Evolutionary conservation across 148 eudicot genomes (phyloP).

Genomic region (Rhododendron williamsianum): DNA sequence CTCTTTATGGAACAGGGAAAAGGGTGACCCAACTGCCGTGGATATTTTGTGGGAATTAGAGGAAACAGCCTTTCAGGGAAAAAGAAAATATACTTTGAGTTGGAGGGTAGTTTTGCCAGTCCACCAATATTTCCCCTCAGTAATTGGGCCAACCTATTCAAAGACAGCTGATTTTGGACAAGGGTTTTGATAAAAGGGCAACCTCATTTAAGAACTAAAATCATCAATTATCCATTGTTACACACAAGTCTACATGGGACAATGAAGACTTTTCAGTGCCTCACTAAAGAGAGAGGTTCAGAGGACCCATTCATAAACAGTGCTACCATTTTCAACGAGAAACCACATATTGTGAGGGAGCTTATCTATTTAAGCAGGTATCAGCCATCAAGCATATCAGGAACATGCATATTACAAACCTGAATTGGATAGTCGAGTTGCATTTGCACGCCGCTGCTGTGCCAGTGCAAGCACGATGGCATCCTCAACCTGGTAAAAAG

Average conservation of each 20-base stretch:
- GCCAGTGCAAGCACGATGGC: constrained; percentile 79
- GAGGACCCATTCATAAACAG: not conserved
- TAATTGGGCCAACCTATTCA: not conserved
- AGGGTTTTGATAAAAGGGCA: constrained; percentile 2
- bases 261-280: not conserved
- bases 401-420: not conserved
- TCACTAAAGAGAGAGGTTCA: not conserved
- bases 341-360: not conserved
- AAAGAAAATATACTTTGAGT: not conserved
- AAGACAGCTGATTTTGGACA: not conserved
- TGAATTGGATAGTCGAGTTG: constrained; percentile 1
- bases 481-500: constrained; percentile 74
- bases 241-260: not conserved
- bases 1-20: not conserved
- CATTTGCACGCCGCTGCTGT: constrained; percentile 19
- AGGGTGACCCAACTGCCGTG: not conserved
- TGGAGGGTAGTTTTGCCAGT: not conserved
- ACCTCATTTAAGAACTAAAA: not conserved
- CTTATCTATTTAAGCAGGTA: not conserved
- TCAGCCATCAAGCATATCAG: not conserved
- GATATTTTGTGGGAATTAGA: not conserved
- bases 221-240: not conserved
- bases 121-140: not conserved
- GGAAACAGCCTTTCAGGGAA: not conserved
- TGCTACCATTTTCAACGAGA: not conserved